Conservation (phyloP, 495 filamentous ascomycete species). For the Aspergillus saccharolyticus region DNA sequence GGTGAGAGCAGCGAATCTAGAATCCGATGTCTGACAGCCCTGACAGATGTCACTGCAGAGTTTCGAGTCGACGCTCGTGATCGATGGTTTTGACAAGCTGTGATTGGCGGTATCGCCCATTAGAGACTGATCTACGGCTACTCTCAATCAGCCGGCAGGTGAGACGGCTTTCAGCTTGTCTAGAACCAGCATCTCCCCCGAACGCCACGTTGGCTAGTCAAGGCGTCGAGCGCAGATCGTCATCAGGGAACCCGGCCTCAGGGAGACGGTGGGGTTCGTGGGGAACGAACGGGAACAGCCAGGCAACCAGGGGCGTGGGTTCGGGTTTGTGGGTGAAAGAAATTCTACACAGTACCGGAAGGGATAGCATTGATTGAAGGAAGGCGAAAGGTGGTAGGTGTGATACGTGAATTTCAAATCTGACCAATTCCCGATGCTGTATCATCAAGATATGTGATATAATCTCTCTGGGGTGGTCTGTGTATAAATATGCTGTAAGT, state of each 20-base stretch:
- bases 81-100: not conserved
- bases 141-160: constrained; percentile 3
- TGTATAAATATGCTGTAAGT: not conserved
- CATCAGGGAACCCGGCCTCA: constrained; percentile 18
- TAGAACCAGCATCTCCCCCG: constrained; percentile 5
- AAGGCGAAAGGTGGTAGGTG: not conserved
- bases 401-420: not conserved
- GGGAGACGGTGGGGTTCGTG: constrained; percentile 13
- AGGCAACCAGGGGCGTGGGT: constrained; percentile 21
- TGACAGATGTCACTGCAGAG: constrained; percentile 2
- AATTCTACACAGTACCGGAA: no score
- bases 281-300: constrained; percentile 13
- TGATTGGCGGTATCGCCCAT: not conserved
- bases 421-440: not conserved
- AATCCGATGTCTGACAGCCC: not conserved
- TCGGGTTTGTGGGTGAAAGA: not conserved
- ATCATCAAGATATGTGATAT: not conserved
- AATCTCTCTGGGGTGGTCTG: not conserved
- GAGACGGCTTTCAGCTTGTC: not conserved
- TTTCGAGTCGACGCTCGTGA: not conserved
- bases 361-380: no score
- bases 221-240: constrained; percentile 21
- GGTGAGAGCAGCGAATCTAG: not conserved
- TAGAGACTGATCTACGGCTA: not conserved
- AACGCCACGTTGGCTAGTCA: constrained; percentile 16